These are phyloP conservation scores for Streptanthus diversifolius DNA, from an alignment of 345 rosid genomes.

Conservation along the genomic window DNA sequence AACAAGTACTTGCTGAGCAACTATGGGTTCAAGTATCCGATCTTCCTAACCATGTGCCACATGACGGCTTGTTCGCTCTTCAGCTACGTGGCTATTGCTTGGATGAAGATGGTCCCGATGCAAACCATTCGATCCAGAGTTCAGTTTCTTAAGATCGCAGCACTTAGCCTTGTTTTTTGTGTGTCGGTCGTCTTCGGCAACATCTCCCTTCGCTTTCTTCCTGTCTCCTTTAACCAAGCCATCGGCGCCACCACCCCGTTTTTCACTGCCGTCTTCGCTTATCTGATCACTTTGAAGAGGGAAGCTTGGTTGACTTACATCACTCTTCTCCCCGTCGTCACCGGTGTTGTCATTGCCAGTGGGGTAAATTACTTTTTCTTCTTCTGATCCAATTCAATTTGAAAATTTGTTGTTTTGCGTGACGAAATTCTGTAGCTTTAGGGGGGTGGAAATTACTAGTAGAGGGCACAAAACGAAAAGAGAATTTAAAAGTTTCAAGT, in stretches of 20 bases:
- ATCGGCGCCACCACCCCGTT: slow-evolving; percentile 72
- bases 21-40: slow-evolving; percentile 70
- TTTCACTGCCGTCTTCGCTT: slow-evolving; percentile 65
- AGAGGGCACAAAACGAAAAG: too few species aligned
- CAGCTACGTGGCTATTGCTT: slow-evolving; percentile 56
- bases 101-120: slow-evolving; percentile 67
- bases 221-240: slow-evolving; percentile 73
- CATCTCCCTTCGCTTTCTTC: slow-evolving; percentile 53
- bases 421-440: slow-evolving; percentile 4
- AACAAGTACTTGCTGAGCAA: slow-evolving; percentile 68
- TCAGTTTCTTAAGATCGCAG: slow-evolving; percentile 60
- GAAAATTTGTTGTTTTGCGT: neutral
- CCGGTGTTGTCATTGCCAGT: slow-evolving; percentile 73
- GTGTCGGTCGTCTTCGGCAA: slow-evolving; percentile 68
- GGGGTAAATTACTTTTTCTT: slow-evolving; percentile 39
- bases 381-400: neutral
- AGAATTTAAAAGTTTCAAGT: neutral
- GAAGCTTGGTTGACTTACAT: slow-evolving; percentile 63
- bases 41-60: slow-evolving; percentile 78
- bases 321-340: slow-evolving; percentile 63
- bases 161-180: slow-evolving; percentile 53
- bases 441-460: too few species aligned
- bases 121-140: slow-evolving; percentile 51
- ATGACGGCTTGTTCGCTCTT: slow-evolving; percentile 67
- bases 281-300: slow-evolving; percentile 47